Evolutionary conservation across 768 basidiomycete genomes (phyloP).

Genomic region (Ramaria sp.): DNA sequence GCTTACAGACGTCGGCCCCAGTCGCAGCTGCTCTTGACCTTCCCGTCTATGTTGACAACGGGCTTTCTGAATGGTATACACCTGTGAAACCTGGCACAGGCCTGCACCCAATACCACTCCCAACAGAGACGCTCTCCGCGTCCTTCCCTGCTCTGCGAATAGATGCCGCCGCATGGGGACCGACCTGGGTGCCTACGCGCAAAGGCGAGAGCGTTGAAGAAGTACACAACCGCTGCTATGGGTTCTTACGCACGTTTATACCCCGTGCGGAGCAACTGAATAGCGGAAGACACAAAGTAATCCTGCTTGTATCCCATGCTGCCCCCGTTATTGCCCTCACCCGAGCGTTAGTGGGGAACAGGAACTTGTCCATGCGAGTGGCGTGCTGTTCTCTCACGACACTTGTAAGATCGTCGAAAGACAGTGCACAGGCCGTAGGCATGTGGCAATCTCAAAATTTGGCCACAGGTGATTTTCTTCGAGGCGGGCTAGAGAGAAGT

Average conservation of each 20-base stretch:
- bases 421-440: constrained; percentile 22
- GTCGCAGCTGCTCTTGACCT: constrained; percentile 46
- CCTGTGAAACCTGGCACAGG: constrained; percentile 56
- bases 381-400: constrained; percentile 67
- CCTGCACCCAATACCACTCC: constrained; percentile 63
- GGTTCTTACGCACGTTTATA: constrained; percentile 40
- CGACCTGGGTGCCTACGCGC: constrained; percentile 56
- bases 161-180: constrained; percentile 47
- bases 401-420: constrained; percentile 16
- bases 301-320: constrained; percentile 64
- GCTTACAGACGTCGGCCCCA: constrained; percentile 69
- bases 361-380: constrained; percentile 41
- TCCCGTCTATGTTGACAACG: constrained; percentile 74
- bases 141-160: constrained; percentile 41
- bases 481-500: constrained; percentile 48
- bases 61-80: constrained; percentile 72
- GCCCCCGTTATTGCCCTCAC: constrained; percentile 62
- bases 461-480: constrained; percentile 48
- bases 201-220: constrained; percentile 58
- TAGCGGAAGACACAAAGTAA: constrained; percentile 26
- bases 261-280: constrained; percentile 29
- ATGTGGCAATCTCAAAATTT: constrained; percentile 37
- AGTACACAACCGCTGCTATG: constrained; percentile 48
- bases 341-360: constrained; percentile 44
- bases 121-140: constrained; percentile 38